phyloP scores from a whole-genome alignment of 352 stramenopile species.

The Pythium rhizo-oryzae region DNA sequence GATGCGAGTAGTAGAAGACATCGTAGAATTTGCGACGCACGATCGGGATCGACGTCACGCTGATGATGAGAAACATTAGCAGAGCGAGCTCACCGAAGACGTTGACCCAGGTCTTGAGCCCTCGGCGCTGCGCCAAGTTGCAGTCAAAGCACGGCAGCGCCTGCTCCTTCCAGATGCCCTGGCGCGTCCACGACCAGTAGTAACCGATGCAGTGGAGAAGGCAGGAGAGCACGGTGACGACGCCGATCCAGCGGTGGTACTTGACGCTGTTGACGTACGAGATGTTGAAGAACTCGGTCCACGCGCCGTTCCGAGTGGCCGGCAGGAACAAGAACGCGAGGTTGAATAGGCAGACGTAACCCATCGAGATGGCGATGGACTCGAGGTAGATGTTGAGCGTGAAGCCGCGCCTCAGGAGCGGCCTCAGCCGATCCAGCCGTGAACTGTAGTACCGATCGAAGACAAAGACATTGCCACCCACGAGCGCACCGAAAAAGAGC shows the following conservation, averaged over 20 bases:
- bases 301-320: slow-evolving; percentile 39
- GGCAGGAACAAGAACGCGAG: slow-evolving; percentile 46
- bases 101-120: slow-evolving; percentile 11
- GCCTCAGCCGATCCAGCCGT: too few species aligned
- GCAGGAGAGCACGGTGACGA: slow-evolving; percentile 31
- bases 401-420: too few species aligned
- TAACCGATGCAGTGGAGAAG: slow-evolving; percentile 27
- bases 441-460: slow-evolving; percentile 26
- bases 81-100: slow-evolving; percentile 45
- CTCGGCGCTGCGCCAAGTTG: too few species aligned
- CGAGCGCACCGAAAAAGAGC: slow-evolving; percentile 38
- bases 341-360: slow-evolving; percentile 44
- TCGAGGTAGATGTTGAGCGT: too few species aligned
- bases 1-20: slow-evolving; percentile 49
- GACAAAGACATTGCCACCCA: slow-evolving; percentile 26
- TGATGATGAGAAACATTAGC: slow-evolving; percentile 40
- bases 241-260: slow-evolving; percentile 50
- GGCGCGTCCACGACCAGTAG: slow-evolving; percentile 29
- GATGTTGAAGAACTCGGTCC: slow-evolving; percentile 51
- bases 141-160: slow-evolving; percentile 48
- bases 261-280: slow-evolving; percentile 52
- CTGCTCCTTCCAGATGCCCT: slow-evolving; percentile 29
- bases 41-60: slow-evolving; percentile 35
- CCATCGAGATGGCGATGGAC: slow-evolving; percentile 26
- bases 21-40: slow-evolving; percentile 49